These are phyloP conservation scores for Talaromyces sp. DNA, from an alignment of 2,329 filamentous ascomycete species.

Conservation along the genomic window DNA sequence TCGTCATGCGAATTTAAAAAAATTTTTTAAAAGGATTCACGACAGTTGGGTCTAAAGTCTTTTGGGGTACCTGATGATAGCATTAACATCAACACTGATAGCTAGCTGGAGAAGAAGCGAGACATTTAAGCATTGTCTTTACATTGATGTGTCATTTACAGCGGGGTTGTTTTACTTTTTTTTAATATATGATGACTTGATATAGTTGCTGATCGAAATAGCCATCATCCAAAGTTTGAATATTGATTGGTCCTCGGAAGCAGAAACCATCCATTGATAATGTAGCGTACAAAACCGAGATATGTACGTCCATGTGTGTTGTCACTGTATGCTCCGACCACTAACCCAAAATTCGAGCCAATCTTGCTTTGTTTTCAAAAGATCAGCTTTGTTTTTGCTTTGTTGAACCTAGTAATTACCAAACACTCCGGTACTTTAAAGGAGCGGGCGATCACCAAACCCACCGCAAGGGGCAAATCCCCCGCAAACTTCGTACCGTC, in stretches of 20 bases:
- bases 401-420: not conserved
- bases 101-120: not conserved
- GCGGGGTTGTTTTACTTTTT: not conserved
- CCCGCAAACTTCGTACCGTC: not conserved
- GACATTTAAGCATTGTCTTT: not conserved
- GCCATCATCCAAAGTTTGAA: not conserved
- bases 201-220: not conserved
- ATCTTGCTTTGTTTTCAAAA: not conserved
- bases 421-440: not conserved
- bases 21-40: too few species aligned
- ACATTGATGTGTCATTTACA: not conserved
- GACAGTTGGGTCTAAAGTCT: not conserved
- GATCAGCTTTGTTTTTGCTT: not conserved
- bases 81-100: not conserved
- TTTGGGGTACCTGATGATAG: not conserved
- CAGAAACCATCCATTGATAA: too few species aligned
- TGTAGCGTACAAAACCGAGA: too few species aligned
- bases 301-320: too few species aligned
- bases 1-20: not conserved
- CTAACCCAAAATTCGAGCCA: too few species aligned
- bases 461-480: not conserved
- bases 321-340: too few species aligned
- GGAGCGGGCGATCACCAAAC: not conserved
- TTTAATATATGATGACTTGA: not conserved
- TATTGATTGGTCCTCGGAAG: not conserved